A percentile compares a stretch with the other conserved stretches of the same genome.
phyloP scores from a whole-genome alignment of 352 stramenopile species.

The Phytophthora uliginosa region DNA sequence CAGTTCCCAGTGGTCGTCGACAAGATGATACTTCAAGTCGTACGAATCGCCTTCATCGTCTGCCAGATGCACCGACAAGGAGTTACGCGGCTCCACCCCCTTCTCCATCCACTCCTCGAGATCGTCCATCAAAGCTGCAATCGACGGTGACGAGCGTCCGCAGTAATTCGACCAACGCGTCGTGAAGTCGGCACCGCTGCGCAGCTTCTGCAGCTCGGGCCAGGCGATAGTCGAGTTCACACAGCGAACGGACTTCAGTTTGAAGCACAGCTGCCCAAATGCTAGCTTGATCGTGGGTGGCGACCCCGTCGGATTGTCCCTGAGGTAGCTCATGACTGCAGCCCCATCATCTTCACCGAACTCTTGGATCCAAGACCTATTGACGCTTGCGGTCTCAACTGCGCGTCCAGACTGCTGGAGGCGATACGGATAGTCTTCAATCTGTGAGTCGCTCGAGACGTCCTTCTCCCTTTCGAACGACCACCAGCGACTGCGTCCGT shows the following conservation, averaged over 20 bases:
- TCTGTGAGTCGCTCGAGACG: slow-evolving; percentile 15
- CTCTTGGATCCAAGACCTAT: slow-evolving; percentile 38
- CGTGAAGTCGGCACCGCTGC: slow-evolving; percentile 32
- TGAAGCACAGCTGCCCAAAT: slow-evolving; percentile 48
- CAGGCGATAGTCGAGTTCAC: slow-evolving; percentile 33
- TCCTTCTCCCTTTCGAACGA: slow-evolving; percentile 35
- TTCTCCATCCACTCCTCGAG: slow-evolving; percentile 39
- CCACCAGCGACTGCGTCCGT: slow-evolving; percentile 36
- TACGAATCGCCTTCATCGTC: slow-evolving; percentile 17
- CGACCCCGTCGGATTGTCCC: slow-evolving; percentile 15
- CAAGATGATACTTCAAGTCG: slow-evolving; percentile 54
- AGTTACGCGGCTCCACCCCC: slow-evolving; percentile 9
- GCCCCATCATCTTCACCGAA: slow-evolving; percentile 32
- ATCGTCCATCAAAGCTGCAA: slow-evolving; percentile 35
- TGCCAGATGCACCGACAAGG: slow-evolving; percentile 39
- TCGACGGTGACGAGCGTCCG: slow-evolving; percentile 24
- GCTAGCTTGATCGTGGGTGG: slow-evolving; percentile 31
- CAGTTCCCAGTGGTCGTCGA: slow-evolving; percentile 45
- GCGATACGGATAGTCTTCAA: slow-evolving; percentile 33
- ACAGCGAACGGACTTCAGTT: slow-evolving; percentile 32
- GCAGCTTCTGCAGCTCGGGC: slow-evolving; percentile 43
- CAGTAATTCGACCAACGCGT: slow-evolving; percentile 52
- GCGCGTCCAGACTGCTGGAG: slow-evolving; percentile 36
- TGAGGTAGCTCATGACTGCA: slow-evolving; percentile 37
- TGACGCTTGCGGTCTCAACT: slow-evolving; percentile 18